Base-by-base conservation (phyloP, 2,329 filamentous ascomycete genomes). In the Aspergillus tamarii region DNA sequence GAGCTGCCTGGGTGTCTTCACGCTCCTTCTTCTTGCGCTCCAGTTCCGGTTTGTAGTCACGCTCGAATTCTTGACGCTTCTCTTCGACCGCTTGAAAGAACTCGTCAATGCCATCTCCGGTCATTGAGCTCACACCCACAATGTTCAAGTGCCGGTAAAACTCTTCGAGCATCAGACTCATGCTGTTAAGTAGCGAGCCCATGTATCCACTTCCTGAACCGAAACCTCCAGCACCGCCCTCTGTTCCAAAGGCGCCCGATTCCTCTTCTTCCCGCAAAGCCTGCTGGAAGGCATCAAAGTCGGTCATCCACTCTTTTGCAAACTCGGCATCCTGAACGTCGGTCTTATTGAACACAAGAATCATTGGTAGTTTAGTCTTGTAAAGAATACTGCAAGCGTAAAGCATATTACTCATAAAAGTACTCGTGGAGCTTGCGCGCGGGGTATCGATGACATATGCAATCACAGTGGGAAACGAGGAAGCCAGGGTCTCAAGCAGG, bases 401-500 rank as follows among this genome's bases (percentile, higher is more conserved):
- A 50, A 99, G 89, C 95, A 99, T 99, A 81, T 99, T 99, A 77
- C 92, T 96, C 95, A 99, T 99, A 80, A 99, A 99, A 0, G 95
- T 99, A 67, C 91, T 94, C 0, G 95, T 98, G 45, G 93, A 96
- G 41, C 91, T 89, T 16, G 94, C 96, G 60, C 95, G 89, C 4
- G 96, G 95, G 1, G 95, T 99, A 79, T 99, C 95, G 78, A 99
- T 97, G 64, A 99, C 87, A 80, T 98, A 99, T 62, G 95, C 95
- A 71, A 99, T 93, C 46, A 99, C 93, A 0, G 96, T 99, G 0
- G 96, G 95, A 76, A 99, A 98, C 0, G 91, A 93, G 4, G 92
- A 95, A 0, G 96, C 95, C 57, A 99, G 85, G 16, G 92, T 94
- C 76, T 96, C 94, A 57, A 99, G 89, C 19, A 99, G 84, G 70